A percentile compares a stretch with the other conserved stretches of the same genome.
Evolutionary conservation across 1,139 yeast genomes (phyloP).

Genomic region (Debaryomyces coudertii): DNA sequence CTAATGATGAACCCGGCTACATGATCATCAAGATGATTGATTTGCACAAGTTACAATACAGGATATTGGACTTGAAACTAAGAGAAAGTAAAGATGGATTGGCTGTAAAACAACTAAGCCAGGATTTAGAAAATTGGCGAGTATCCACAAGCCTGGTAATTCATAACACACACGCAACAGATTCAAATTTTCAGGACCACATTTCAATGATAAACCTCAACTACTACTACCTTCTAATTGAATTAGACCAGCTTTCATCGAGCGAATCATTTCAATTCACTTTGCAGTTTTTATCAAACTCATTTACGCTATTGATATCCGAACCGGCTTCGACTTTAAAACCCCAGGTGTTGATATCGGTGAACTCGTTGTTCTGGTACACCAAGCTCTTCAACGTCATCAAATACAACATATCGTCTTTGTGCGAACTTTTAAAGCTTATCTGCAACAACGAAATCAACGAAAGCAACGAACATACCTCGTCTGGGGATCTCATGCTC

Average conservation of each 20-base stretch:
- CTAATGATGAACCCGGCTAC: constrained; percentile 24
- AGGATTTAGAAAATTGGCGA: constrained; percentile 43
- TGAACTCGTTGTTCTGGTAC: constrained; percentile 34
- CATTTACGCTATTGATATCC: constrained; percentile 40
- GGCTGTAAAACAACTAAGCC: constrained; percentile 24
- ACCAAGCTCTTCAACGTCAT: constrained; percentile 42
- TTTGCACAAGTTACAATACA: constrained; percentile 24
- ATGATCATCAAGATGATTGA: constrained; percentile 26
- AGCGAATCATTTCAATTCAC: constrained; percentile 46
- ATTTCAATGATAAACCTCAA: constrained; percentile 39
- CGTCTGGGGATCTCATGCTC: constrained; percentile 16
- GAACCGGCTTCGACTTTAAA: constrained; percentile 18
- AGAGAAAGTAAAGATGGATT: constrained; percentile 10
- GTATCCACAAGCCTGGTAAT: constrained; percentile 31
- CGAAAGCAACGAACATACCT: background rate
- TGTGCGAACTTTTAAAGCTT: constrained; percentile 20
- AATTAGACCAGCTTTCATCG: constrained; percentile 44
- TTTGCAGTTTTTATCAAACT: constrained; percentile 45
- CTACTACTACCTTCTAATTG: constrained; percentile 44
- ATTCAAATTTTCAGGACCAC: constrained; percentile 34
- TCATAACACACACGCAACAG: constrained; percentile 28
- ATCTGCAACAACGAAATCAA: background rate
- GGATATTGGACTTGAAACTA: constrained; percentile 24
- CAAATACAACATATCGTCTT: constrained; percentile 30
- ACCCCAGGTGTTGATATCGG: constrained; percentile 17